Base-by-base conservation (phyloP, 1,284 basidiomycete genomes). In the Ceratobasidium sp. region DNA sequence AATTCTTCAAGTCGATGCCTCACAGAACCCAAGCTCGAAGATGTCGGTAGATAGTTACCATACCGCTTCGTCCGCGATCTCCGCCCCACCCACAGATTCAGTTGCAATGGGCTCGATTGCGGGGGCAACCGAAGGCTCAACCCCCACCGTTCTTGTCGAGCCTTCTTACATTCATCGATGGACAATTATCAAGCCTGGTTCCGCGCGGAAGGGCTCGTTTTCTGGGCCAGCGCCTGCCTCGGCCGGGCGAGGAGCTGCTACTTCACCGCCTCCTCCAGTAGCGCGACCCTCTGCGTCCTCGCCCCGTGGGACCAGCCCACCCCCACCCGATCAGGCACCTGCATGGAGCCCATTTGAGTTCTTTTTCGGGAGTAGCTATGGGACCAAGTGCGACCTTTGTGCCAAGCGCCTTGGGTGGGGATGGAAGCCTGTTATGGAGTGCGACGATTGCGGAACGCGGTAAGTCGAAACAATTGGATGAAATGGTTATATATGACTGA, bases 391-490 rank as follows among this genome's bases (percentile, higher is more conserved):
- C 75, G 90, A 92, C 76, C 81, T 94, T 8, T 96, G 93, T 75
- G 76, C 77, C 55, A 95, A 94, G 82, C 81, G 90, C 56, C 82
- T 96, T 25, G 58, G 58, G 17, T 62, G 58, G 53, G 92, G 93
- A 15, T 90, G 90, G 86, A 93, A 93, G 76, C 87, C 91, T 22
- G 86, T 90, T 32, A 79, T 96, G 32, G 88, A 92, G 75, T 96
- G 94, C 77, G 94, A 96, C 77, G 94, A 96, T 78, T 96, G 94
- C 79, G 86, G 87, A 22, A 76, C 90, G 72, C 82, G 85, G 87
- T 90, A 70, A 69, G 84, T 79, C n/a, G n/a, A n/a, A n/a, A n/a
- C n/a, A n/a, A 15, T 49, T 70, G n/a, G 31, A 25, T 50, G 20
- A 67, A 40, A 27, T 25, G 35, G 52, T 65, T 58, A 45, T 32